Evolutionary conservation across 345 rosid genomes (phyloP).

Genomic region (Abelmoschus esculentus): DNA sequence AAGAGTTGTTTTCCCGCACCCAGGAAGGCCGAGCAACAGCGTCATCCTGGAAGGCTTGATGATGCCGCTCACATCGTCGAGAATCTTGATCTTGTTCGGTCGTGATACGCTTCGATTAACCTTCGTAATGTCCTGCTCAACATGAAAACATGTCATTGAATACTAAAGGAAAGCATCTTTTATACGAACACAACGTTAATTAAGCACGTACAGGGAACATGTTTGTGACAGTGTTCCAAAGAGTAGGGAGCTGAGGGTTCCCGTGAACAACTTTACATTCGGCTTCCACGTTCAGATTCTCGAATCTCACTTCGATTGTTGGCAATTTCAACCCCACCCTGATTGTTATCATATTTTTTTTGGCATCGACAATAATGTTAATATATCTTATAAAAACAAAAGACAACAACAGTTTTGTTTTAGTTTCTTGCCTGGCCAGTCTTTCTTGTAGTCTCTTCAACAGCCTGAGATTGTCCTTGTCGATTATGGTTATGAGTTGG

Average conservation of each 20-base stretch:
- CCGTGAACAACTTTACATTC: slow-evolving; percentile 28
- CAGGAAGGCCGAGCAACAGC: slow-evolving; percentile 42
- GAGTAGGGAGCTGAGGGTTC: slow-evolving; percentile 25
- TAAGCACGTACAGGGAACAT: slow-evolving; percentile 19
- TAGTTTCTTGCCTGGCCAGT: slow-evolving; percentile 25
- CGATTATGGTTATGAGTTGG: slow-evolving; percentile 26
- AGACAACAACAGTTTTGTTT: not conserved
- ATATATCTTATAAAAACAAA: not conserved
- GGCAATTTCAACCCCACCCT: slow-evolving; percentile 34
- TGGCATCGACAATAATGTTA: not conserved
- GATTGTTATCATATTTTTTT: no score
- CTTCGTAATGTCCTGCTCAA: slow-evolving; percentile 15
- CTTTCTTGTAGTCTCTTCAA: slow-evolving; percentile 31
- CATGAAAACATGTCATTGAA: not conserved
- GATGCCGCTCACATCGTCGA: slow-evolving; percentile 35
- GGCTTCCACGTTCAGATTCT: slow-evolving; percentile 27
- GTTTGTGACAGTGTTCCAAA: slow-evolving; percentile 28
- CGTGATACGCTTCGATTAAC: slow-evolving; percentile 10
- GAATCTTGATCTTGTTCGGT: slow-evolving; percentile 19
- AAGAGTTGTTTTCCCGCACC: slow-evolving; percentile 43
- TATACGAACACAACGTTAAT: no score
- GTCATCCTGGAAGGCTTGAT: slow-evolving; percentile 48
- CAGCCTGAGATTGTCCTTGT: slow-evolving; percentile 32
- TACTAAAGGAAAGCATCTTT: not conserved
- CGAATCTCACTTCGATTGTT: slow-evolving; percentile 32